Evolutionary conservation across 2,329 filamentous ascomycete genomes (phyloP).

Genomic region (Aspergillus sojae): DNA sequence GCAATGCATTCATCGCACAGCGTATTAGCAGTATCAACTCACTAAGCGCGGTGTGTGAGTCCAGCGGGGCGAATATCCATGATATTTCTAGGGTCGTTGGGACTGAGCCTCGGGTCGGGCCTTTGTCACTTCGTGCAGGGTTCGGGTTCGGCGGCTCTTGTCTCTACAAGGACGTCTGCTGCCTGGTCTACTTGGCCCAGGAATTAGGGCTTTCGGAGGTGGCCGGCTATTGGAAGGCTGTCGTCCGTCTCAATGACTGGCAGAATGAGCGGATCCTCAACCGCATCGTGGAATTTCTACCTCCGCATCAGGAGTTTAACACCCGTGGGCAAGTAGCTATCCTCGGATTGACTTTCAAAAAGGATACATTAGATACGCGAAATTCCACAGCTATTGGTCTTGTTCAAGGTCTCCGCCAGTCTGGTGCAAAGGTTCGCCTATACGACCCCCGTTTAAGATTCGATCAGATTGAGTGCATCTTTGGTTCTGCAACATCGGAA

Average conservation of each 20-base stretch:
- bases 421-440: background rate
- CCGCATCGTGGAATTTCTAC: background rate
- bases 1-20: background rate
- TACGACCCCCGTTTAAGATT: background rate
- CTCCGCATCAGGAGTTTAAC: too few species aligned
- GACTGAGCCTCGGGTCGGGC: background rate
- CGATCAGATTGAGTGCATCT: background rate
- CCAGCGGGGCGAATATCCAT: background rate
- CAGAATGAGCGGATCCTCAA: background rate
- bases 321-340: background rate
- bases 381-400: background rate
- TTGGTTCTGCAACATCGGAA: background rate
- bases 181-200: background rate
- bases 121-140: background rate
- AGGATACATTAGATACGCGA: background rate
- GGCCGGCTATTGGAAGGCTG: background rate
- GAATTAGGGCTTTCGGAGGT: background rate
- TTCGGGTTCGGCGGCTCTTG: background rate
- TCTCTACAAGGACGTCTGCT: background rate
- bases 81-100: background rate
- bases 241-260: background rate
- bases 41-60: background rate
- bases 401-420: background rate
- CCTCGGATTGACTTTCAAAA: background rate
- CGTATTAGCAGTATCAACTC: slow-evolving; percentile 4